phyloP scores from a whole-genome alignment of 495 filamentous ascomycete genomes.

The Hypoxylon subgilvum region DNA sequence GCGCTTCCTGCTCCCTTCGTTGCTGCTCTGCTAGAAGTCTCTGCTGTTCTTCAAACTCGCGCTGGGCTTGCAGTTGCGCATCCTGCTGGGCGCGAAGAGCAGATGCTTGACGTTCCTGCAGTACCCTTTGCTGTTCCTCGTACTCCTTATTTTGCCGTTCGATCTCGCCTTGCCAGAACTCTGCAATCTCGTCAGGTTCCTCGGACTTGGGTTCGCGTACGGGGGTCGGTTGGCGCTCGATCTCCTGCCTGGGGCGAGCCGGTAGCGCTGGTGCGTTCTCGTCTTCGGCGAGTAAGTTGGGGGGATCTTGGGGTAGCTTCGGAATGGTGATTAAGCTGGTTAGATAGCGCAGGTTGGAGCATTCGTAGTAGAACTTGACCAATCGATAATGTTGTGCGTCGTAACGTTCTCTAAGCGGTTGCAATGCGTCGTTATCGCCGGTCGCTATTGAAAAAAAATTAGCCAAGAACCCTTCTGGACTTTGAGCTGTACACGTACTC shows the following conservation, averaged over 20 bases:
- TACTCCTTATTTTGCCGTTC: conserved; percentile 89
- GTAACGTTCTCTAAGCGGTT: conserved; percentile 84
- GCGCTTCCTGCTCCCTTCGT: conserved; percentile 84
- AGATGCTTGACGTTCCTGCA: conserved; percentile 82
- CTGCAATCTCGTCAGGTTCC: conserved; percentile 93
- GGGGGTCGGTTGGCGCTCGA: conserved; percentile 68
- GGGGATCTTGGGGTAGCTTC: conserved; percentile 92
- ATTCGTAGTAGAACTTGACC: conserved; percentile 98
- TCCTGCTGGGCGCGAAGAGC: conserved; percentile 70
- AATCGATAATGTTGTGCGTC: conserved; percentile 95
- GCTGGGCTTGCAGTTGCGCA: conserved; percentile 79
- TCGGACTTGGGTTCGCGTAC: conserved; percentile 67
- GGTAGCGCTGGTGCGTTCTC: conserved; percentile 84
- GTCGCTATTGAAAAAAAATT: conserved; percentile 63
- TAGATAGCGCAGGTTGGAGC: conserved; percentile 93
- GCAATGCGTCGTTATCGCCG: conserved; percentile 92
- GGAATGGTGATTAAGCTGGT: conserved; percentile 96
- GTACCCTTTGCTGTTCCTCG: conserved; percentile 85
- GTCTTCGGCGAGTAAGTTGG: conserved; percentile 82
- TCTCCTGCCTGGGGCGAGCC: conserved; percentile 75
- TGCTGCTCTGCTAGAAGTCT: conserved; percentile 86
- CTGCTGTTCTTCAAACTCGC: conserved; percentile 95
- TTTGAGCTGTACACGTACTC: conserved; percentile 60
- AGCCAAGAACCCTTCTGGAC: conserved; percentile 23
- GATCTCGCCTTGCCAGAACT: conserved; percentile 97